Base-by-base conservation (phyloP, 2,329 filamentous ascomycete genomes). In the Sclerotinia nivalis region DNA sequence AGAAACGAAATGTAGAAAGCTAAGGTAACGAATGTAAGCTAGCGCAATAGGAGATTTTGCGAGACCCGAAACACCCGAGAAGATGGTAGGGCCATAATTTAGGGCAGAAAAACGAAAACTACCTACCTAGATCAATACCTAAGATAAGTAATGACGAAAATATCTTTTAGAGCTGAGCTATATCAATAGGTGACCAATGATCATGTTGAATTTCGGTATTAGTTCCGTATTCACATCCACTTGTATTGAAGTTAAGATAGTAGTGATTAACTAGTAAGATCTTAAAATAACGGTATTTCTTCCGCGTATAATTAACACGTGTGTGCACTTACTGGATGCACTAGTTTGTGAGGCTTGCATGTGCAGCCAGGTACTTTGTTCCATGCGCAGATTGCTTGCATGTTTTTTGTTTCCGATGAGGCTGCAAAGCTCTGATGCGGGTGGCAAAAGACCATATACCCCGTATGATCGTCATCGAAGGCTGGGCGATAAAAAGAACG, bases 321-420 rank as follows among this genome's bases (percentile, higher is more conserved):
- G 2, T 31, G 52, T 34, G 54, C 10, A 56, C 31, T 37, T 56
- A 13, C 10, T 56, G 22, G 31, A 56, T 15, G 9, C 22, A 34
- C 31, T 56, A 22, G 54, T 56, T 56, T 31, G 4, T 37, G 31
- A 56, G 31, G 54, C 54, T 56, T 56, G 54, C 31, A 56, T 56
- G 1, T 56, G 54, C 28, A 37, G 18, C 20, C 9, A 9, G 22
- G 18, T 34, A 20, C 54, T 56, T 37, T 15, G 20, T 25, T 54
- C 52, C 31, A 13, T 55, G 50, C 50, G 20, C 50, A 54, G 50
- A 54, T 54, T 54, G 50, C 50, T 54, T 28, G 50, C 50, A 54
- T 54, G 28, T 31, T 54, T 15, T 55, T 18, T 34, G 28, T 34
- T 55, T 55, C 4, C 52, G 52, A 55, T 55, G 52, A 22, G 20